Base-by-base conservation (phyloP, 108 stramenopile genomes). In the Pinguiococcus pyrenoidosus region DNA sequence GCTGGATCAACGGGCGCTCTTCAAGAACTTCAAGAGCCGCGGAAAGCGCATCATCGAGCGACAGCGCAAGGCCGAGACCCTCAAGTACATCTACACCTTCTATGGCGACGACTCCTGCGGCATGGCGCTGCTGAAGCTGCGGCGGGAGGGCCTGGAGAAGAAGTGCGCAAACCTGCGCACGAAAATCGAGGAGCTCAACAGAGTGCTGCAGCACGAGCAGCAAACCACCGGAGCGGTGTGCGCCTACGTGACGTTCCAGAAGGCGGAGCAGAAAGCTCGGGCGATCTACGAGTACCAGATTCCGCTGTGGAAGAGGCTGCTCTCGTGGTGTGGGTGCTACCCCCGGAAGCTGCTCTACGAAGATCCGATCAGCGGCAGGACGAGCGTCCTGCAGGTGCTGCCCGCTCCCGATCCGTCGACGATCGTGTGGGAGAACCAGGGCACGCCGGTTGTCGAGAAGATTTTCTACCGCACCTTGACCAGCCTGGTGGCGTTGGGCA, bases 391-490 rank as follows among this genome's bases (percentile, higher is more conserved):
- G 25, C 10, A 13, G 6, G 69, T 74, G 8, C 13, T 9, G 32
- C 17, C 40, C 20, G 73, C 73, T 3, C 53, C 70, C 0, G 73
- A 72, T 50, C 73, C 73, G 13, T 62, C 62, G 24, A 57, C 54
- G 7, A 69, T 74, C 5, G 28, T 68, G 18, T 74, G 70, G 70
- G 73, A 71, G 29, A 74, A 74, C 58, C 37, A 65, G 33, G 47
- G 37, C 9, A 53, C 46, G 44, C n/a, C 25, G 9, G 27, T 37
- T 32, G 59, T 23, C 29, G 49, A 26, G 10, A 53, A 56, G 9
- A 26, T 35, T 28, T 4, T 20, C 32, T 47, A 67, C 9, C 54
- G 42, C 10, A 13, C 29, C 16, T 18, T 56, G 17, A 68, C 71
- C 2, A 38, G 23, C n/a, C 37, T 59, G 10, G 4, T 59, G 22